Conservation (phyloP, 371 early-diverging fungal species). For the Mucor mucedo region DNA sequence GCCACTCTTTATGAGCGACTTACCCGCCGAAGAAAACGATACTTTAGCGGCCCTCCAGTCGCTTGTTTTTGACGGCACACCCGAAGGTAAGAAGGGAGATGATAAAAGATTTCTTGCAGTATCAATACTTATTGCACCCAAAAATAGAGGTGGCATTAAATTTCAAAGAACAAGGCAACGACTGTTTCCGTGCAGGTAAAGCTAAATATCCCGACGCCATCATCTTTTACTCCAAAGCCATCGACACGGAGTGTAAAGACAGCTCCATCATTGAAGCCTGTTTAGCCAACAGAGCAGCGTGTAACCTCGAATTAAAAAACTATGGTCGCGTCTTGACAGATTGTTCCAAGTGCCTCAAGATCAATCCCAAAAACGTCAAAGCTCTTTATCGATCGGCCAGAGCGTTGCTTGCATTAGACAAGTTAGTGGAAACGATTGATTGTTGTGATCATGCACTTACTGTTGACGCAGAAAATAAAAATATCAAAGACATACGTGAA, state of each 20-base stretch:
- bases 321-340: slow-evolving; percentile 81
- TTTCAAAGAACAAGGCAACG: slow-evolving; percentile 96
- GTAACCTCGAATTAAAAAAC: slow-evolving; percentile 86
- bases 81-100: slow-evolving; percentile 71
- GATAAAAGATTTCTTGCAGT: not conserved
- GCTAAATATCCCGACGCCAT: slow-evolving; percentile 78
- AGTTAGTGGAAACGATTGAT: slow-evolving; percentile 83
- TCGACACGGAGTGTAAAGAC: slow-evolving; percentile 83
- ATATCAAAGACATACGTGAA: slow-evolving; percentile 53
- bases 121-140: too few relatives aligned
- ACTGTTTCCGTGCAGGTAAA: slow-evolving; percentile 79
- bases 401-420: slow-evolving; percentile 81
- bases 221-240: slow-evolving; percentile 85
- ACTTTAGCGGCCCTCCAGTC: slow-evolving; percentile 86
- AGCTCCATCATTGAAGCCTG: slow-evolving; percentile 76
- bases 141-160: slow-evolving; percentile 86
- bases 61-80: slow-evolving; percentile 91
- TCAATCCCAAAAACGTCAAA: slow-evolving; percentile 85
- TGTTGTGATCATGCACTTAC: slow-evolving; percentile 75
- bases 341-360: slow-evolving; percentile 83
- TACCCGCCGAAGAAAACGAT: slow-evolving; percentile 82
- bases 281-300: slow-evolving; percentile 90
- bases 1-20: slow-evolving; percentile 91
- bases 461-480: slow-evolving; percentile 75
- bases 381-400: slow-evolving; percentile 91